Evolutionary conservation across 192 early-diverging fungal species (phyloP), one percentile per base, ranked within the genome.

Genomic region (Ambispora gerdemannii): DNA sequence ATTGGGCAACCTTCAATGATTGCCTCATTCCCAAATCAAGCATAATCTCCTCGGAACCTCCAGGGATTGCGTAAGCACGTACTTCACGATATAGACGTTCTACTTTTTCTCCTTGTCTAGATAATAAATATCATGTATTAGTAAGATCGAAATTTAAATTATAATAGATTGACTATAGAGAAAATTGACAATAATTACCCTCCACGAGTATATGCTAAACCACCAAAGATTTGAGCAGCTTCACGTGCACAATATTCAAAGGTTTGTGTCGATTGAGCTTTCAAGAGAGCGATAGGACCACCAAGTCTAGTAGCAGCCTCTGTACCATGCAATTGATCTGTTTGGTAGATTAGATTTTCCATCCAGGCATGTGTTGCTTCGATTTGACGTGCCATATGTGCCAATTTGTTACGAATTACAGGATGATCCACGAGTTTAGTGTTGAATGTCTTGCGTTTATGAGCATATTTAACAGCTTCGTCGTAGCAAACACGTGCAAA

Each of bases 201-300:
- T 31, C 93, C 93, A 53, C 90, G 84, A n/a, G 86, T 83, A 62
- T 93, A 95, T 0, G 87, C 73, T 30, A 95, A 65, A 34, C 93
- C 93, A 66, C 93, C 93, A 84, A 93, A 93, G 72, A 95, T 93
- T 77, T 93, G 93, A n/a, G 89, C 82, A 7, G 93, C 93, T 79
- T 95, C 93, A 59, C 93, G 86, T 27, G 92, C 92, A 74, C 91
- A 92, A 75, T 75, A 95, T 72, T 95, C 93, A 71, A 95, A 87
- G 4, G 92, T 95, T 71, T 91, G 92, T 3, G 93, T 93, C 2
- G 87, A 58, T 71, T 93, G 91, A 15, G 91, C 92, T 78, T 95
- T 95, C 69, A 91, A 80, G 38, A 95, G 75, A 11, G 93, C 93
- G 76, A 95, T 90, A 1, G 91, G 90, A 3, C 93, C 93, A 64